Base-by-base conservation (phyloP, 805 yeast genomes). In the Starmerella sirachaensis region DNA sequence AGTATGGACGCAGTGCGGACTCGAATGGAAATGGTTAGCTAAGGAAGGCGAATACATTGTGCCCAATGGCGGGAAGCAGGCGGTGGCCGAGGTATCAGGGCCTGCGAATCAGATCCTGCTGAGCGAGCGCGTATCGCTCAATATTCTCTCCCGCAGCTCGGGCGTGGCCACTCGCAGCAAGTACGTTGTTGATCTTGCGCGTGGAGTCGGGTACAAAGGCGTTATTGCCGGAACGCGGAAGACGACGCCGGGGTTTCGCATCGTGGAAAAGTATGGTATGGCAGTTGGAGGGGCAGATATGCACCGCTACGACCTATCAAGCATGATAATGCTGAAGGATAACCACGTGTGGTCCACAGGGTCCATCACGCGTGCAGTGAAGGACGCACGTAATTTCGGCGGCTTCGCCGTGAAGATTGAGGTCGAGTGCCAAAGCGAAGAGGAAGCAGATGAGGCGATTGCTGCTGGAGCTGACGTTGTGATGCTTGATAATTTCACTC, bases 281-380 rank as follows among this genome's bases (percentile, higher is more conserved):
- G 62, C 83, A 22, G 93, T 86, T 8, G 97, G 96, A 22, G 96
- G 96, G 3, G 80, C 83, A 39, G 97, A 86, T 55, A 70, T 91
- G 38, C 97, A 86, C 58, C 68, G 97, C 46, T 83, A 83, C 55
- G 96, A 88, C 56, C 70, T 86, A 40, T 77, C 91, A 31, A 72
- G 91, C 2, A 86, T 86, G 97, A 86, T 88, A 2, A 86, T 88
- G 97, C 69, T 86, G 50, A 86, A 86, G 58, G 97, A 86, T 55
- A 86, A 86, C 58, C 97, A 88, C 55, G 70, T 86, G 28, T 81
- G 91, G 75, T 76, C 94, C 4, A 81, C 93, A 2, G 96, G 96
- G 0, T 83, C 94, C 20, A 88, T 86, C 45, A 80, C 93, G 3
- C 63, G 69, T 32, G 96, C 97, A 1, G 88, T 88, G 6, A 50